phyloP scores from a whole-genome alignment of 805 yeast species.

The Zygotorulaspora chibaensis region DNA sequence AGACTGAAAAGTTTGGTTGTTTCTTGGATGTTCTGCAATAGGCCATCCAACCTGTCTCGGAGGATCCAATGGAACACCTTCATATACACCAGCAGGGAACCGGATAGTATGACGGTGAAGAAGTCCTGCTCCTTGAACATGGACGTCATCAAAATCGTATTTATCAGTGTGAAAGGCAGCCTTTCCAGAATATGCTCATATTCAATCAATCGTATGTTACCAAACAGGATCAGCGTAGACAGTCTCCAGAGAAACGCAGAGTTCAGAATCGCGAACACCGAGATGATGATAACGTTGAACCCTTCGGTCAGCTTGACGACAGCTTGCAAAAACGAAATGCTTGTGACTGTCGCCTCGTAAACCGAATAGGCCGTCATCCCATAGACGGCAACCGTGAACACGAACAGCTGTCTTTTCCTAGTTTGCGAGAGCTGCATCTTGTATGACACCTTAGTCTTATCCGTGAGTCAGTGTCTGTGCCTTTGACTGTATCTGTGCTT shows the following conservation, averaged over 20 bases:
- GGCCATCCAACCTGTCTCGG: slow-evolving; percentile 42
- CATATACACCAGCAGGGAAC: slow-evolving; percentile 43
- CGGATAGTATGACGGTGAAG: slow-evolving; percentile 40
- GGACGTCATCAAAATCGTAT: slow-evolving; percentile 53
- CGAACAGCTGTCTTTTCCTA: slow-evolving; percentile 16
- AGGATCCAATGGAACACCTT: slow-evolving; percentile 77
- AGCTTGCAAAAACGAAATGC: slow-evolving; percentile 38
- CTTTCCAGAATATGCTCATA: slow-evolving; percentile 67
- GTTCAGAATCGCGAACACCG: slow-evolving; percentile 43
- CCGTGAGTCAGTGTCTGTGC: too few relatives aligned
- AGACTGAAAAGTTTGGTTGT: slow-evolving; percentile 31
- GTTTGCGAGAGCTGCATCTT: slow-evolving; percentile 11
- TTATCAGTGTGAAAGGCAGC: slow-evolving; percentile 60
- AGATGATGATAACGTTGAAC: slow-evolving; percentile 38
- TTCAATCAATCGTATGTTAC: slow-evolving; percentile 70
- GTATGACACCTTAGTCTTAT: too few relatives aligned
- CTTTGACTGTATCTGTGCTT: too few relatives aligned
- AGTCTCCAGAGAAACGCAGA: slow-evolving; percentile 42
- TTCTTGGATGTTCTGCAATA: slow-evolving; percentile 43
- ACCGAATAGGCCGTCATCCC: slow-evolving; percentile 20
- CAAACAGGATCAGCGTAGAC: slow-evolving; percentile 57
- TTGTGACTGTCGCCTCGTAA: slow-evolving; percentile 22
- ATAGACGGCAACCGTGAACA: slow-evolving; percentile 18
- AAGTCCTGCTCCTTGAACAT: slow-evolving; percentile 48
- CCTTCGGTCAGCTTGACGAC: slow-evolving; percentile 51